A percentile compares a stretch with the other conserved stretches of the same genome.
These are phyloP conservation scores for Gorgonomyces haynaldii DNA, from an alignment of 192 early-diverging fungal genomes.

Conservation along the genomic window DNA sequence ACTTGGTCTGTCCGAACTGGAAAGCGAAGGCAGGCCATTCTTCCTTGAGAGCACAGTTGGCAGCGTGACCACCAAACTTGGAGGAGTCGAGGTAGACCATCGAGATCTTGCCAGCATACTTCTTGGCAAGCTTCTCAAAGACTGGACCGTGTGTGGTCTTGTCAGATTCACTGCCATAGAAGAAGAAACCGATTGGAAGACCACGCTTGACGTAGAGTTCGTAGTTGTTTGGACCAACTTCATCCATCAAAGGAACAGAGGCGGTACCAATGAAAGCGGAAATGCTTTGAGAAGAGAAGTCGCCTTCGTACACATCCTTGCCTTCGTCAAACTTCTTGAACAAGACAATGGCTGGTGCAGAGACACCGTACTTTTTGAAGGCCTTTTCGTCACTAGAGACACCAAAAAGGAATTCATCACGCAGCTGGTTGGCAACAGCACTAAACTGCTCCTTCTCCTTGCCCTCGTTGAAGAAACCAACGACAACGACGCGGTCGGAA, in stretches of 20 bases:
- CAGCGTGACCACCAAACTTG: conserved; percentile 78
- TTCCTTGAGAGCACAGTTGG: conserved; percentile 81
- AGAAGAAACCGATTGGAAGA: conserved; percentile 82
- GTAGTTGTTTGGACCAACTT: conserved; percentile 86
- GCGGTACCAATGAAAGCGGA: conserved; percentile 62
- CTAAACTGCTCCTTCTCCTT: conserved; percentile 53
- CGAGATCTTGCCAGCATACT: conserved; percentile 77
- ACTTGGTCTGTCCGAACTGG: conserved; percentile 73
- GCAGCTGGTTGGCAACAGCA: conserved; percentile 60
- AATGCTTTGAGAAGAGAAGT: conserved; percentile 43
- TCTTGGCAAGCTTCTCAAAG: conserved; percentile 65
- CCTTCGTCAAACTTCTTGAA: conserved; percentile 91
- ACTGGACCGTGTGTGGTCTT: conserved; percentile 40
- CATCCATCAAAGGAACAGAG: conserved; percentile 79
- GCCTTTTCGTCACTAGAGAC: conserved; percentile 51
- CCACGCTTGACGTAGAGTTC: conserved; percentile 71
- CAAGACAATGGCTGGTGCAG: conserved; percentile 59
- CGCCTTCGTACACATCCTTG: conserved; percentile 54
- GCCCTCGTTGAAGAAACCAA: conserved; percentile 64
- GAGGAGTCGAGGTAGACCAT: conserved; percentile 85
- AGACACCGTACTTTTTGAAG: conserved; percentile 33
- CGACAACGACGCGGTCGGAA: conserved; percentile 81
- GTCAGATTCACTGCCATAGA: conserved; percentile 58
- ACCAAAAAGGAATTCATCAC: conserved; percentile 83
- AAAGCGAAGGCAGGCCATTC: conserved; percentile 89